These are phyloP conservation scores for Quercus bicolor DNA, from an alignment of 306 rosid genomes.

Conservation along the genomic window DNA sequence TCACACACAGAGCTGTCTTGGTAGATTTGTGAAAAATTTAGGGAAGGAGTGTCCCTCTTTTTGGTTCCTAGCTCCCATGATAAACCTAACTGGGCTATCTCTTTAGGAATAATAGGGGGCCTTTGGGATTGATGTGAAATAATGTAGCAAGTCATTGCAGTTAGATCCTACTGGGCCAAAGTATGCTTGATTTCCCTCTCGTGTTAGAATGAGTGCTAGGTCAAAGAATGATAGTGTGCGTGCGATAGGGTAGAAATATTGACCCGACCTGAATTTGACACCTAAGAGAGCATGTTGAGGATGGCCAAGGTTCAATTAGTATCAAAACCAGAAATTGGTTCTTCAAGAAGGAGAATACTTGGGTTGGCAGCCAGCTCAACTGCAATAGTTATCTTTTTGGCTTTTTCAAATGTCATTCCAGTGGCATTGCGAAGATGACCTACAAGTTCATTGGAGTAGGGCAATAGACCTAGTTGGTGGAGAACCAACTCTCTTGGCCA, in stretches of 20 bases:
- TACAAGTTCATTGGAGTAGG: constrained; percentile 2
- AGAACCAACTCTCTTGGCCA: not conserved
- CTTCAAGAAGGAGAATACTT: constrained; percentile 13
- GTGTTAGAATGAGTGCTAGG: not conserved
- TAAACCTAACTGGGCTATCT: not conserved
- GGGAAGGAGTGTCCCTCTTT: not conserved
- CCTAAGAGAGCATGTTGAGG: constrained; percentile 2
- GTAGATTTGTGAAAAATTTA: not conserved
- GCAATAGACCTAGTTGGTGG: constrained; percentile 9
- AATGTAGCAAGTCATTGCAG: constrained; percentile 1
- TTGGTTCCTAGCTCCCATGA: constrained; percentile 7
- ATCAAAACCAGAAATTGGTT: constrained; percentile 1
- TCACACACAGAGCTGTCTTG: not conserved
- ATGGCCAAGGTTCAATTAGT: not conserved
- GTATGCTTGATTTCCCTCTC: constrained; percentile 5
- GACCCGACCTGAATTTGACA: constrained; percentile 4
- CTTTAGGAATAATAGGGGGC: constrained; percentile 3
- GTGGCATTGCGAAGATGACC: constrained; percentile 6
- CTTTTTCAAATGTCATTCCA: not conserved
- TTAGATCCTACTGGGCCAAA: constrained; percentile 6
- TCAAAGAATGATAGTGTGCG: not conserved
- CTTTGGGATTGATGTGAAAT: not conserved
- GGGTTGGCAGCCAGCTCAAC: constrained; percentile 11
- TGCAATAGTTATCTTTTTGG: constrained; percentile 11
- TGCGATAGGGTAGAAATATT: constrained; percentile 1